Conservation (phyloP, 129 eudicot species). For the Centaurea solstitialis region DNA sequence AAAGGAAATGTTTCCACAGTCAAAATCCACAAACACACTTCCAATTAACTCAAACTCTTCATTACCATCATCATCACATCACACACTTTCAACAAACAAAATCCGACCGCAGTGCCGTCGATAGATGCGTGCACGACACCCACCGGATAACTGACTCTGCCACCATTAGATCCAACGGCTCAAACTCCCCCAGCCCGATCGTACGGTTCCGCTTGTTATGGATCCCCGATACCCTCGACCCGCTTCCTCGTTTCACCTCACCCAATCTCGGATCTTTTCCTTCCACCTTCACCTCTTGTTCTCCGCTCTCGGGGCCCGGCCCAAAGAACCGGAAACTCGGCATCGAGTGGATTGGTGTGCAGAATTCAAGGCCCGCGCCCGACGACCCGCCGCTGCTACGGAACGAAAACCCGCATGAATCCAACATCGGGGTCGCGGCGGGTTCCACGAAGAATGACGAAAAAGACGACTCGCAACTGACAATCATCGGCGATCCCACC, state of each 20-base stretch:
- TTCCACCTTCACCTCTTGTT: slow-evolving; percentile 18
- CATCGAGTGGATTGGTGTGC: slow-evolving; percentile 51
- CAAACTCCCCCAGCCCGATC: slow-evolving; percentile 82
- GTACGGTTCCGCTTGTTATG: slow-evolving; percentile 82
- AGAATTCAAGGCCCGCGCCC: slow-evolving; percentile 36
- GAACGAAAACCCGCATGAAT: slow-evolving; percentile 66
- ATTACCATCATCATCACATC: neutral
- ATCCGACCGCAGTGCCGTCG: slow-evolving; percentile 68
- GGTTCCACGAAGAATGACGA: slow-evolving; percentile 67
- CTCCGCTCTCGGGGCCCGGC: slow-evolving; percentile 31
- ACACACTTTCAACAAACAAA: slow-evolving; percentile 59
- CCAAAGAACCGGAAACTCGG: slow-evolving; percentile 74
- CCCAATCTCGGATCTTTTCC: slow-evolving; percentile 25
- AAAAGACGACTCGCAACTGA: slow-evolving; percentile 67
- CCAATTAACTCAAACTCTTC: neutral
- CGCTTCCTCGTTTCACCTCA: slow-evolving; percentile 47
- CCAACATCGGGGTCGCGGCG: slow-evolving; percentile 28
- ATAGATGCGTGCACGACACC: slow-evolving; percentile 83
- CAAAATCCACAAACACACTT: slow-evolving; percentile 13
- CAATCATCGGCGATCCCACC: slow-evolving; percentile 38
- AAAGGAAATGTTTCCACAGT: neutral
- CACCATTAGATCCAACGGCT: slow-evolving; percentile 62
- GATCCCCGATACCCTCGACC: slow-evolving; percentile 43
- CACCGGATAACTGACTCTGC: slow-evolving; percentile 81
- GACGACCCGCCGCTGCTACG: slow-evolving; percentile 54